phyloP scores from a whole-genome alignment of 2,329 filamentous ascomycete genomes.

The Penicillium sp. region DNA sequence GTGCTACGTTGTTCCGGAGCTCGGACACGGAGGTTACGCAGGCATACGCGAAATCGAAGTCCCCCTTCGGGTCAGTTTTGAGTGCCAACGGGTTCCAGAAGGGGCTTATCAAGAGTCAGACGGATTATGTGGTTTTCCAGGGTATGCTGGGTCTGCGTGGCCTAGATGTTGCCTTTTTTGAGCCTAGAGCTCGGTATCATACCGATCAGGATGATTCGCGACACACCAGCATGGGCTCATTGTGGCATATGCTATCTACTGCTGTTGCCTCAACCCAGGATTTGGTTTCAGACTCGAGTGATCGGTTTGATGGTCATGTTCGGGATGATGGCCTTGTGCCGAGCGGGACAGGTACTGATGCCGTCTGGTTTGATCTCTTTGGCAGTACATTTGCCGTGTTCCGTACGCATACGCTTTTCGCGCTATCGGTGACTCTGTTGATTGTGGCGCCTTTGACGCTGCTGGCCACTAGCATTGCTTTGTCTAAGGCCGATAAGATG shows the following conservation, averaged over 20 bases:
- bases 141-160: slow-evolving; percentile 78
- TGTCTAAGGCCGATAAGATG: slow-evolving; percentile 75
- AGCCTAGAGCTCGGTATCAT: slow-evolving; percentile 83
- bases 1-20: slow-evolving; percentile 82
- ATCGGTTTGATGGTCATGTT: slow-evolving; percentile 63
- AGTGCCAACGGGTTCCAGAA: slow-evolving; percentile 80
- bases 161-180: slow-evolving; percentile 88
- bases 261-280: slow-evolving; percentile 72
- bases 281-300: slow-evolving; percentile 67
- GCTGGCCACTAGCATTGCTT: slow-evolving; percentile 65
- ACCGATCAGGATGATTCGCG: slow-evolving; percentile 83
- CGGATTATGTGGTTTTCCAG: slow-evolving; percentile 84
- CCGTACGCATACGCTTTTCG: slow-evolving; percentile 78
- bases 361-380: slow-evolving; percentile 94
- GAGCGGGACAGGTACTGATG: slow-evolving; percentile 66
- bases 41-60: slow-evolving; percentile 68
- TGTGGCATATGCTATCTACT: slow-evolving; percentile 96
- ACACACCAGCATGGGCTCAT: slow-evolving; percentile 64
- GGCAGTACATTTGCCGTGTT: slow-evolving; percentile 78
- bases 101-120: slow-evolving; percentile 78
- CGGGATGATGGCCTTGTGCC: slow-evolving; percentile 62
- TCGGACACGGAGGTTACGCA: slow-evolving; percentile 84
- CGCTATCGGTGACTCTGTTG: slow-evolving; percentile 79
- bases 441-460: slow-evolving; percentile 76
- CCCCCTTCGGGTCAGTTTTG: slow-evolving; percentile 83